These are phyloP conservation scores for Dipodascus albidus DNA, from an alignment of 805 yeast genomes.

Conservation along the genomic window DNA sequence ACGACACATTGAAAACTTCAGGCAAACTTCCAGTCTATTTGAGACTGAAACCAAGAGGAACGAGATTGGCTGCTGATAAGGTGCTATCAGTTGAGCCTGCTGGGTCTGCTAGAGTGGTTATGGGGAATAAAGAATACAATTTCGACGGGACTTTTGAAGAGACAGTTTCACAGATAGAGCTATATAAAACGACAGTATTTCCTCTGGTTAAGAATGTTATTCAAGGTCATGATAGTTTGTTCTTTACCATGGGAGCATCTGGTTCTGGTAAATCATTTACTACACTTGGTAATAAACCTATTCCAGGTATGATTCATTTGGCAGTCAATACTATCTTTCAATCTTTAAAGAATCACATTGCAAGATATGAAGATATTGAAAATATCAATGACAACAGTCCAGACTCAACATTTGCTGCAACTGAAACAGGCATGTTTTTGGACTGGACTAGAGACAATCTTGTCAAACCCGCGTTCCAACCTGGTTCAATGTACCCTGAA, in stretches of 20 bases:
- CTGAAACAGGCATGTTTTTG: conserved; percentile 14
- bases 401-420: conserved; percentile 12
- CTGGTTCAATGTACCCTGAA: conserved; percentile 7
- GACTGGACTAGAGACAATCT: conserved; percentile 13
- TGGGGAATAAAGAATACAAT: conserved; percentile 18
- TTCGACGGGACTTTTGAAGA: conserved; percentile 28
- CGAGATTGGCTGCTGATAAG: conserved; percentile 10
- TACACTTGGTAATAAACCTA: conserved; percentile 16
- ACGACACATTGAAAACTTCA: not conserved
- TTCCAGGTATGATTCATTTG: conserved; percentile 30
- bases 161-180: conserved; percentile 24
- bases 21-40: conserved; percentile 26
- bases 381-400: conserved; percentile 12
- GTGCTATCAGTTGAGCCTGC: conserved; percentile 18
- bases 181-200: conserved; percentile 27
- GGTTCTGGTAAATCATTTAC: conserved; percentile 37
- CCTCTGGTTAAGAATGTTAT: conserved; percentile 25
- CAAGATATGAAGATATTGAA: conserved; percentile 15
- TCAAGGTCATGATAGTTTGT: conserved; percentile 28
- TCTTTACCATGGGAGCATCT: conserved; percentile 43
- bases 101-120: conserved; percentile 14
- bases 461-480: not conserved
- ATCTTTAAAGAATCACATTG: conserved; percentile 16
- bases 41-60: conserved; percentile 28
- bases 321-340: conserved; percentile 27